Percentiles rank a stretch among this genome's conserved stretches.
phyloP scores from a whole-genome alignment of 805 yeast species.

The Cyberlindnera petersonii region DNA sequence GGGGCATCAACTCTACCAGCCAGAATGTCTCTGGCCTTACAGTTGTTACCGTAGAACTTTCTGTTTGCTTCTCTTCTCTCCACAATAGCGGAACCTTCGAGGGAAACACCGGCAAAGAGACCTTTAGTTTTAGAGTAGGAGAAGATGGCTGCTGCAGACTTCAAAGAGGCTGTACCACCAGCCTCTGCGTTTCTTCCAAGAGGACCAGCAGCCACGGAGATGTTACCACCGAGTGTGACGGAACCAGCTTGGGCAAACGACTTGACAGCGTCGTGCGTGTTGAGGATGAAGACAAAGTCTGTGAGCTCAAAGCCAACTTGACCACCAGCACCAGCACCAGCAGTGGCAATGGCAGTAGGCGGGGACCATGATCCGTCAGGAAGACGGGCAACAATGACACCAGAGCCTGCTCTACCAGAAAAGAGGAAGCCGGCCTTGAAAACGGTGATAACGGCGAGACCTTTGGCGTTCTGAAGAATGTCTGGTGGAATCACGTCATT shows the following conservation, averaged over 20 bases:
- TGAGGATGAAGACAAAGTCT: slow-evolving; percentile 90
- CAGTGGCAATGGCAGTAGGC: slow-evolving; percentile 91
- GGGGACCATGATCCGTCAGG: slow-evolving; percentile 98
- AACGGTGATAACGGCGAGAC: slow-evolving; percentile 89
- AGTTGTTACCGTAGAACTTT: slow-evolving; percentile 84
- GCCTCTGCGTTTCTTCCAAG: slow-evolving; percentile 97
- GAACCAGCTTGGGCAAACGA: slow-evolving; percentile 94
- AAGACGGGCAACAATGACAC: slow-evolving; percentile 87
- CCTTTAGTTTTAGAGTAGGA: slow-evolving; percentile 96
- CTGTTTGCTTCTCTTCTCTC: slow-evolving; percentile 97
- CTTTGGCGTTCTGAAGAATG: slow-evolving; percentile 83
- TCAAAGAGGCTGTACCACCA: slow-evolving; percentile 88
- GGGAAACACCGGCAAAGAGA: slow-evolving; percentile 92
- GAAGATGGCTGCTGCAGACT: slow-evolving; percentile 85
- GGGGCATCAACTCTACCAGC: slow-evolving; percentile 91
- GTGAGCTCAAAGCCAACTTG: slow-evolving; percentile 95
- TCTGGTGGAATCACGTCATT: slow-evolving; percentile 88
- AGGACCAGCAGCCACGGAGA: slow-evolving; percentile 96
- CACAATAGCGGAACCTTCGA: slow-evolving; percentile 94
- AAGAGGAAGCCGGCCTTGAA: slow-evolving; percentile 93
- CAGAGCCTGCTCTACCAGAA: slow-evolving; percentile 97
- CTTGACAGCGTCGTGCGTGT: slow-evolving; percentile 83
- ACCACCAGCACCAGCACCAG: slow-evolving; percentile 99
- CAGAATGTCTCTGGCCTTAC: slow-evolving; percentile 83
- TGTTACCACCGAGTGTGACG: slow-evolving; percentile 89